Percentiles rank a stretch among this genome's conserved stretches.
phyloP scores from a whole-genome alignment of 2,329 filamentous ascomycete genomes.

The Fusarium globosum region DNA sequence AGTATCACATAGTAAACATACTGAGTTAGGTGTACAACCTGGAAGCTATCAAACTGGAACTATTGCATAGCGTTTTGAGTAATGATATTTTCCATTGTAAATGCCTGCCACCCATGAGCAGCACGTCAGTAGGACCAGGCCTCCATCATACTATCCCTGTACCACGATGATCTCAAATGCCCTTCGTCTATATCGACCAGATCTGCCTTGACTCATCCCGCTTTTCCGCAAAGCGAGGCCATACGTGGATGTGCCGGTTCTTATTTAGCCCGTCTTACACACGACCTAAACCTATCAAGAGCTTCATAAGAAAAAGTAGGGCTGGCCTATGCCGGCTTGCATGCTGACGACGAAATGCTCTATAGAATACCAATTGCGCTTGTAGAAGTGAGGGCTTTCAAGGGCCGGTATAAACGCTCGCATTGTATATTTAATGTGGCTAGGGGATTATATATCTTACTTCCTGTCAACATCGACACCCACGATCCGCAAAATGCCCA shows the following conservation, averaged over 20 bases:
- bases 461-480: slow-evolving; percentile 64
- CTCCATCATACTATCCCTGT: no score
- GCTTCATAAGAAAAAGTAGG: not conserved
- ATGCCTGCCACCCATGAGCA: not conserved
- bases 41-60: no score
- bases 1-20: not conserved
- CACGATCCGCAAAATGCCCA: slow-evolving; percentile 75
- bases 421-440: not conserved
- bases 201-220: slow-evolving; percentile 5
- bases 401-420: not conserved
- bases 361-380: not conserved
- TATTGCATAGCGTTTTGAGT: not conserved
- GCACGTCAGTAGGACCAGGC: not conserved
- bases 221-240: slow-evolving; percentile 1
- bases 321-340: not conserved
- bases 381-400: not conserved
- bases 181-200: not conserved
- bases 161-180: not conserved
- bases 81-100: not conserved
- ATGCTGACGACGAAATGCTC: not conserved
- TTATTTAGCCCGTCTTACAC: slow-evolving; percentile 43
- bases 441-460: slow-evolving; percentile 28
- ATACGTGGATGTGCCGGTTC: slow-evolving; percentile 16
- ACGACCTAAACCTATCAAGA: slow-evolving; percentile 3
- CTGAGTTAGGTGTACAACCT: not conserved